Evolutionary conservation across 257 asterid genomes (phyloP).

Genomic region (Solanum etuberosum): DNA sequence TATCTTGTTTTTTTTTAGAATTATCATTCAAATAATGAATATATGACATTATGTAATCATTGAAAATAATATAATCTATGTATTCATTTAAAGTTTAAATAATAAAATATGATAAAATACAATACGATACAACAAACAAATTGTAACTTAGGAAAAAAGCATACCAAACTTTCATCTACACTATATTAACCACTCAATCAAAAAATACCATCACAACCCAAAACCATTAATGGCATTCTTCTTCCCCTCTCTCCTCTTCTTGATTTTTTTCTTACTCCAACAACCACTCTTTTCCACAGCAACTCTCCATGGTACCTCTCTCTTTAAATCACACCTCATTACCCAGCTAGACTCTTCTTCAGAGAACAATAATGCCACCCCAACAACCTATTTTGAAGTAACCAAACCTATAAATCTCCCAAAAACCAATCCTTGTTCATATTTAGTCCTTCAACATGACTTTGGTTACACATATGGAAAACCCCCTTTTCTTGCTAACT

Average conservation of each 20-base stretch:
- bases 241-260: not conserved
- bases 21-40: no score
- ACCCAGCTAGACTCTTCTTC: not conserved
- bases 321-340: conserved; percentile 11
- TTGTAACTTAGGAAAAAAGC: not conserved
- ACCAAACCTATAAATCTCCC: conserved; percentile 48
- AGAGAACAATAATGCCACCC: not conserved
- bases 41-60: accelerated
- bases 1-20: no score
- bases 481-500: conserved; percentile 39
- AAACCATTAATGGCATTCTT: conserved; percentile 10
- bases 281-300: conserved; percentile 19
- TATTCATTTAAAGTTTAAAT: no score
- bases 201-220: not conserved
- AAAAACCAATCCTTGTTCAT: conserved; percentile 31
- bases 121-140: no score
- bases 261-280: conserved; percentile 9
- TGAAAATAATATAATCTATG: no score
- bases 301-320: conserved; percentile 17
- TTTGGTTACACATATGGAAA: conserved; percentile 46
- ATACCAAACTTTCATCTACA: not conserved
- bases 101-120: no score
- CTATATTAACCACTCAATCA: not conserved
- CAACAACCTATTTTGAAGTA: conserved; percentile 51
- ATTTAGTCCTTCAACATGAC: conserved; percentile 37